A percentile compares a stretch with the other conserved stretches of the same genome.
Conservation (phyloP, 2,329 filamentous ascomycete genomes). For the Septoria petroselini region DNA sequence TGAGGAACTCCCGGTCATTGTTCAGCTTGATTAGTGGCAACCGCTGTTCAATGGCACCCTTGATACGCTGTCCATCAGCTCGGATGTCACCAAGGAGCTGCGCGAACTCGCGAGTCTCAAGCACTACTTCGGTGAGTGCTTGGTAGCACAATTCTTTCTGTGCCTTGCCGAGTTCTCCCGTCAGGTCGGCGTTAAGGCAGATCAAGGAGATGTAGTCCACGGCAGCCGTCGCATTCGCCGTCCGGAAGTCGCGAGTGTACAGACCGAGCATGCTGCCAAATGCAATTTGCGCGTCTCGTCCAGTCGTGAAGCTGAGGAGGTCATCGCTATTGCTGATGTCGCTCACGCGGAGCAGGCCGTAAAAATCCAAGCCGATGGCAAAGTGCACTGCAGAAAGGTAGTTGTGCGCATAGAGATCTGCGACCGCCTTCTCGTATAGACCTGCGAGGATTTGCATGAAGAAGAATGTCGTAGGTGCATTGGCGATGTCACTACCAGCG, state of each 20-base stretch:
- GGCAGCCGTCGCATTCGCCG: slow-evolving; percentile 81
- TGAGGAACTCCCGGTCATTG: slow-evolving; percentile 79
- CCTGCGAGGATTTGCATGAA: slow-evolving; percentile 86
- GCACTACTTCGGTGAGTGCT: slow-evolving; percentile 84
- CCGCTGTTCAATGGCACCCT: slow-evolving; percentile 82
- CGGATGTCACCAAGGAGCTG: slow-evolving; percentile 88
- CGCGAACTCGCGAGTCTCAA: slow-evolving; percentile 96
- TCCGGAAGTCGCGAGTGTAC: slow-evolving; percentile 94
- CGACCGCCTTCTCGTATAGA: slow-evolving; percentile 89
- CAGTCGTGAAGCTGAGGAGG: slow-evolving; percentile 62
- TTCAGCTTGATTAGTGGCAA: slow-evolving; percentile 75
- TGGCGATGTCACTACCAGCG: slow-evolving; percentile 74
- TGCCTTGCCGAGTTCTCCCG: slow-evolving; percentile 67
- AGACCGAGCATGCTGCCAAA: slow-evolving; percentile 91
- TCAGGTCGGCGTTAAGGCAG: slow-evolving; percentile 83
- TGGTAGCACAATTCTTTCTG: slow-evolving; percentile 86
- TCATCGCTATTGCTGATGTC: slow-evolving; percentile 74
- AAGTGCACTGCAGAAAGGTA: slow-evolving; percentile 95
- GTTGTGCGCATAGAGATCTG: slow-evolving; percentile 86
- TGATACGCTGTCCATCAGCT: slow-evolving; percentile 78
- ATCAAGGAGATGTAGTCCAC: slow-evolving; percentile 91
- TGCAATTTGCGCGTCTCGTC: slow-evolving; percentile 77
- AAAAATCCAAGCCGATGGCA: slow-evolving; percentile 81
- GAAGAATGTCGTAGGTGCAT: slow-evolving; percentile 86
- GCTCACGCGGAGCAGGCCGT: slow-evolving; percentile 82